Evolutionary conservation across 371 early-diverging fungal species (phyloP).

Genomic region (Mucor sp.): DNA sequence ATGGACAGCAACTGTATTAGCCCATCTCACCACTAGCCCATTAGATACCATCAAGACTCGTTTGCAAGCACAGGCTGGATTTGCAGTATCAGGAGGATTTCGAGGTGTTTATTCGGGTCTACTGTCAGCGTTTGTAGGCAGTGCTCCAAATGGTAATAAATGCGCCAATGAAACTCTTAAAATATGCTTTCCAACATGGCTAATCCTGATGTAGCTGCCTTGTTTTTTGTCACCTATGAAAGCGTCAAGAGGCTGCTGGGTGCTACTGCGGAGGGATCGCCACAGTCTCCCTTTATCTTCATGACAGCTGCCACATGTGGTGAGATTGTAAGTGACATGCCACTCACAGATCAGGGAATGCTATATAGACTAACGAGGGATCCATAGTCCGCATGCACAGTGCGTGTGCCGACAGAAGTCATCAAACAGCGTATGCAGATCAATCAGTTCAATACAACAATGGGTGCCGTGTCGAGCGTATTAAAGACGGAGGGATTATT

Average conservation of each 20-base stretch:
- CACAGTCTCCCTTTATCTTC: slow-evolving; percentile 66
- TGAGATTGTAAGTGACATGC: slow-evolving; percentile 74
- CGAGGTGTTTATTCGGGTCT: slow-evolving; percentile 89
- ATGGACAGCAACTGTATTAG: too few species aligned
- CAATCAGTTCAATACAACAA: slow-evolving; percentile 69
- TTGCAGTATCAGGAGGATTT: slow-evolving; percentile 89
- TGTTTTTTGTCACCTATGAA: slow-evolving; percentile 94
- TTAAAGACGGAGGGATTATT: slow-evolving; percentile 70
- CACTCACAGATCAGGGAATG: not conserved
- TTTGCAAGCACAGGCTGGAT: slow-evolving; percentile 86
- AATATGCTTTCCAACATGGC: not conserved
- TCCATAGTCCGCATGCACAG: slow-evolving; percentile 83
- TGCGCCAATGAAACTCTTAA: not conserved
- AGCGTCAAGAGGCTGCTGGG: slow-evolving; percentile 61
- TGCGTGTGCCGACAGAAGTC: slow-evolving; percentile 95
- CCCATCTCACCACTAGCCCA: too few species aligned
- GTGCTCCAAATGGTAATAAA: slow-evolving; percentile 83
- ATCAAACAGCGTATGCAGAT: slow-evolving; percentile 96
- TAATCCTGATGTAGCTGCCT: slow-evolving; percentile 64
- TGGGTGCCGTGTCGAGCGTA: slow-evolving; percentile 60
- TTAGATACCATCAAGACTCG: slow-evolving; percentile 92
- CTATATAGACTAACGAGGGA: too few species aligned
- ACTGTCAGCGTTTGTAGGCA: slow-evolving; percentile 87
- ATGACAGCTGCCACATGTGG: slow-evolving; percentile 91
- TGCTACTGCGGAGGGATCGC: slow-evolving; percentile 32